phyloP scores from a whole-genome alignment of 176 grass and related monocot genomes.

The Panicum miliaceum region DNA sequence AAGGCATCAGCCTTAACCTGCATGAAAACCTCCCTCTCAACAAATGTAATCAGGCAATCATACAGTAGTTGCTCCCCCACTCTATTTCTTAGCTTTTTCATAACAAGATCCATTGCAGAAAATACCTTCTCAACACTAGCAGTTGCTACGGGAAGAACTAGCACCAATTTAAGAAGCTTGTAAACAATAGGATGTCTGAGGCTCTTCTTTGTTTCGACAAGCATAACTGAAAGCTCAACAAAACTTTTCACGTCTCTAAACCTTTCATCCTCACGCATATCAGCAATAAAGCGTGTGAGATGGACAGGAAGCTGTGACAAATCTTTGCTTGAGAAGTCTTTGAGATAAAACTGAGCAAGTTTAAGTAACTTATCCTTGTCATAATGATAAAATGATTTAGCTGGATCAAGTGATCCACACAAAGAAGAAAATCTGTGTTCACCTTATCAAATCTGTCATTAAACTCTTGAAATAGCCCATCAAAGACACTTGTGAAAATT shows the following conservation, averaged over 20 bases:
- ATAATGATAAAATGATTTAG: neutral
- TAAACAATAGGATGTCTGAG: neutral
- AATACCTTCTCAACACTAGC: neutral
- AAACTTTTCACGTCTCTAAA: neutral
- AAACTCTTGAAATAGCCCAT: neutral
- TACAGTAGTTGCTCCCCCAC: neutral
- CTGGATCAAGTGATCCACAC: neutral
- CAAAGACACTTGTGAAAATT: slow-evolving; percentile 1
- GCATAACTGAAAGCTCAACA: neutral
- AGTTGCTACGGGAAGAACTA: slow-evolving; percentile 12
- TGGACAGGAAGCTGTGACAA: neutral
- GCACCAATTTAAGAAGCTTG: slow-evolving; percentile 10
- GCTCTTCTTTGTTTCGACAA: neutral
- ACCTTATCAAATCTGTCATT: slow-evolving; percentile 11
- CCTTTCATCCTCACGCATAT: neutral
- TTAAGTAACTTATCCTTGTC: neutral
- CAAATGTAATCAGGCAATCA: neutral
- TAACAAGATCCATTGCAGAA: neutral
- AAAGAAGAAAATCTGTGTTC: neutral
- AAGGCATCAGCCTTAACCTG: neutral
- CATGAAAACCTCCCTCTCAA: slow-evolving; percentile 13
- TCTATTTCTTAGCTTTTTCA: neutral
- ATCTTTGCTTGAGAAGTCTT: neutral
- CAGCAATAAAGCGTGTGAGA: neutral
- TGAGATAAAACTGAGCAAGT: neutral